Percentiles rank a stretch among this genome's conserved stretches.
These are phyloP conservation scores for Annulohypoxylon maeteangense DNA, from an alignment of 495 filamentous ascomycete species.

Conservation along the genomic window DNA sequence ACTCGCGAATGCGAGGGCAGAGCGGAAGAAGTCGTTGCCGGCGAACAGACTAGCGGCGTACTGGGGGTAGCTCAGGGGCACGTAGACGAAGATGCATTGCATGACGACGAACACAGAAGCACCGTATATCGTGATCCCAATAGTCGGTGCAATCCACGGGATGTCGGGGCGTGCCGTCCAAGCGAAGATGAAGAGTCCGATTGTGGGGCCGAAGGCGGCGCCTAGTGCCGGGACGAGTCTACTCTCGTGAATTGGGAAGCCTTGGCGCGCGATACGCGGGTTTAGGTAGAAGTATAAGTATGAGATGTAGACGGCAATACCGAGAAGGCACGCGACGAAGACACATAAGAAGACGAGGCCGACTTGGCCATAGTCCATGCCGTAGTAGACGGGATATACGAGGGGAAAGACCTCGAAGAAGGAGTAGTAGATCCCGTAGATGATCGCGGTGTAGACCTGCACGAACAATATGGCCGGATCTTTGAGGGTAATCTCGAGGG, in stretches of 20 bases:
- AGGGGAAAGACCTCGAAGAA: slow-evolving; percentile 81
- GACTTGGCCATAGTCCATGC: slow-evolving; percentile 68
- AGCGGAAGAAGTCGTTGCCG: slow-evolving; percentile 69
- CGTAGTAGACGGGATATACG: slow-evolving; percentile 72
- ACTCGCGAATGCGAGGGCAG: slow-evolving; percentile 65
- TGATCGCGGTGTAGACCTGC: slow-evolving; percentile 69
- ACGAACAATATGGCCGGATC: slow-evolving; percentile 72
- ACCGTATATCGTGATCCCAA: slow-evolving; percentile 68
- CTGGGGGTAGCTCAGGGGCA: slow-evolving; percentile 69
- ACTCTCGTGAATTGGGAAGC: slow-evolving; percentile 62
- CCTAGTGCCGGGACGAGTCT: slow-evolving; percentile 67
- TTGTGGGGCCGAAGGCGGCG: slow-evolving; percentile 63
- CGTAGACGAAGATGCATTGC: slow-evolving; percentile 73
- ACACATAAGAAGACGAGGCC: slow-evolving; percentile 75
- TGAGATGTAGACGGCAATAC: slow-evolving; percentile 60
- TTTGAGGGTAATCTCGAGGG: slow-evolving; percentile 69
- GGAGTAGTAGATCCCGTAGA: slow-evolving; percentile 75
- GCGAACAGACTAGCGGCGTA: slow-evolving; percentile 72
- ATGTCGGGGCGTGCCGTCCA: slow-evolving; percentile 67
- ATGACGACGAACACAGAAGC: slow-evolving; percentile 57
- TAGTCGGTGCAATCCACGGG: slow-evolving; percentile 70
- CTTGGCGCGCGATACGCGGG: slow-evolving; percentile 48
- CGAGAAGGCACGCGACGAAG: slow-evolving; percentile 65
- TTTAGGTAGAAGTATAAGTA: slow-evolving; percentile 65
- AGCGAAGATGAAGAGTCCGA: slow-evolving; percentile 71